Percentiles rank a stretch among this genome's conserved stretches.
Evolutionary conservation across 495 filamentous ascomycete genomes (phyloP).

Genomic region (Bathelium albidoporum): DNA sequence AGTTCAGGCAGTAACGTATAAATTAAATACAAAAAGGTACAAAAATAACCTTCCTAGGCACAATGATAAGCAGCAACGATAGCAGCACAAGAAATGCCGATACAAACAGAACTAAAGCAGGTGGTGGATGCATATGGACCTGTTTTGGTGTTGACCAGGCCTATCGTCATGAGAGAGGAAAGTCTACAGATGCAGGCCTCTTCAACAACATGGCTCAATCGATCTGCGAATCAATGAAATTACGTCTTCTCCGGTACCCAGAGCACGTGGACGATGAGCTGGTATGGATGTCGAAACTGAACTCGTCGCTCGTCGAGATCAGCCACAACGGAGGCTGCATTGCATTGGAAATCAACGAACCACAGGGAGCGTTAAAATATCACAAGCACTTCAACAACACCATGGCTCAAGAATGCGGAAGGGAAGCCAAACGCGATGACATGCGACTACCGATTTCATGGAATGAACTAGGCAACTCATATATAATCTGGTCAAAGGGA

Average conservation of each 20-base stretch:
- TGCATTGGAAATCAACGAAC: slow-evolving; percentile 8
- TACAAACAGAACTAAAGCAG: too few species aligned
- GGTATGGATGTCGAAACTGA: not conserved
- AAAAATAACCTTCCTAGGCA: too few species aligned
- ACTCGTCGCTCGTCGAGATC: slow-evolving; percentile 8
- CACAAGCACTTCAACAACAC: slow-evolving; percentile 4
- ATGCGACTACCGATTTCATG: slow-evolving; percentile 16
- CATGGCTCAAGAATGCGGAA: slow-evolving; percentile 17
- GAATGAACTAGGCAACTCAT: slow-evolving; percentile 19
- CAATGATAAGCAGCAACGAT: too few species aligned
- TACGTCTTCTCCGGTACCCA: slow-evolving; percentile 2
- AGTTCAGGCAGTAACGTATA: too few species aligned
- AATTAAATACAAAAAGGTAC: too few species aligned
- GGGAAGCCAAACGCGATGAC: slow-evolving; percentile 4
- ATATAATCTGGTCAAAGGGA: slow-evolving; percentile 12
- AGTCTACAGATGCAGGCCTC: slow-evolving; percentile 2
- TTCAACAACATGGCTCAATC: slow-evolving; percentile 13
- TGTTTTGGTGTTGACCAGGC: too few species aligned
- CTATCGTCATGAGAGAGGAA: slow-evolving; percentile 16
- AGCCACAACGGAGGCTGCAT: slow-evolving; percentile 12
- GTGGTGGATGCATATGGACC: too few species aligned
- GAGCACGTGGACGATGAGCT: not conserved
- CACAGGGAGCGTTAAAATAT: slow-evolving; percentile 7
- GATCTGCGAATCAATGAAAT: slow-evolving; percentile 14
- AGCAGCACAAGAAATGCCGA: too few species aligned